Evolutionary conservation across 2,329 filamentous ascomycete genomes (phyloP), one percentile per base, ranked within the genome.

Genomic region (Grosmannia serpens): DNA sequence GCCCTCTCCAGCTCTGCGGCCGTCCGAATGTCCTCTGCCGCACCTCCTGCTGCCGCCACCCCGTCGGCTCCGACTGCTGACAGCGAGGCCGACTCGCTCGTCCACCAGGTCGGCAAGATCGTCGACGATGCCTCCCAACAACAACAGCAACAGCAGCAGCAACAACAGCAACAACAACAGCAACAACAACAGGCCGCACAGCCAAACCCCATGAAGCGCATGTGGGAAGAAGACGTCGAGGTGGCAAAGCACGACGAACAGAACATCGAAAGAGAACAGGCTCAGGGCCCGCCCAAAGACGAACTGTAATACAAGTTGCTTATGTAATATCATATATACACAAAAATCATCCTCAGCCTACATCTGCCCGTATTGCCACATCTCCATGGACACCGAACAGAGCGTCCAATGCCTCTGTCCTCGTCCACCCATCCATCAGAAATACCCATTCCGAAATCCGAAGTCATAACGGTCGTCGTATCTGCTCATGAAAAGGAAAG

Each of bases 141-240:
- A 33, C 38, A 49, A 26, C 22, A 29, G 35, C 26, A 52, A 27
- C 33, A n/a, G 47, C 47, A 52, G 49, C 20, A 24, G 33, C 33
- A 50, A 4, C 47, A n/a, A 2, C 49, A 41, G 31, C 31, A 38
- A 17, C 35, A 38, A 22, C 41, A 44, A 44, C 41, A n/a, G n/a
- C 20, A 44, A 44, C 41, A 22, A 44, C 41, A 44, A 22, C 17
- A 7, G 0, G 31, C 53, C 13, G 11, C 53, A 20, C 41, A 26
- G n/a, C 65, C 68, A 31, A 85, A 85, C 67, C 79, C 80, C 8
- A 84, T 79, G 73, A 85, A 85, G 73, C 78, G 81, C 70, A 78
- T 79, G 71, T 83, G 81, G 74, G 81, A 84, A 63, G 80, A 80
- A 59, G 60, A 64, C 15, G 60, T 62, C 9, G 66, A 64, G 56